Base-by-base conservation (phyloP, 805 yeast genomes). In the Ogataea neopini region DNA sequence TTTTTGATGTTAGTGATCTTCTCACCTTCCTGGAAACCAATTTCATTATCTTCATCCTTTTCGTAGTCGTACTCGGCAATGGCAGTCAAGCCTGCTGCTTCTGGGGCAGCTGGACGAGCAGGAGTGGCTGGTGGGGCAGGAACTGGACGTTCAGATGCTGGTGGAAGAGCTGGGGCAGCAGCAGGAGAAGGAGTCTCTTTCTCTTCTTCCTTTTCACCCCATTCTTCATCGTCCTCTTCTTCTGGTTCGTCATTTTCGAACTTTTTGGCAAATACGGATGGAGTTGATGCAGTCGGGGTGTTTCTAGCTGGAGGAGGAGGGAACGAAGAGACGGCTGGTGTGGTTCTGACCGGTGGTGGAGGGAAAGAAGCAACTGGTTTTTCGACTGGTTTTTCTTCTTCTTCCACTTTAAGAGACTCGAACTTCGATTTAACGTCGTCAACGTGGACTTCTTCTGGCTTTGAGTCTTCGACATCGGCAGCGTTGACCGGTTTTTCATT, bases 1-100 rank as follows among this genome's bases (percentile, higher is more conserved):
- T 81, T 76, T 51, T 84, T 86, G 52, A 88, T 82, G 22, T 80
- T 80, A n/a, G 75, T 68, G 51, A 87, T 79, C 29, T 63, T 54
- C 53, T 87, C 94, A 44, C 87, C 90, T 56, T 83, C 91, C 15
- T 54, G 70, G 40, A 87, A 78, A 0, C 74, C 74, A 43, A 87
- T 79, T 63, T 87, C 95, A 57, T 86, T 84, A 45, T 84, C 91
- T 58, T 86, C 95, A 51, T 80, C 88, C 59, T 81, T 80, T 54
- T 73, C 83, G 54, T 84, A 86, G 50, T 86, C 94, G 64, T 89
- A 94, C 61, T 83, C 85, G 4, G 94, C 98, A 50, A 80, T 64
- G 1, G 97, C 99, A 28, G 74, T 66, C 17, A 54, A 50, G 51
- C 14, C 40, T 44, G 39, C 50, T 29, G 62, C 51, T 11, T 54